Conservation (phyloP, 352 stramenopile genomes). For the Pythium chondricola region DNA sequence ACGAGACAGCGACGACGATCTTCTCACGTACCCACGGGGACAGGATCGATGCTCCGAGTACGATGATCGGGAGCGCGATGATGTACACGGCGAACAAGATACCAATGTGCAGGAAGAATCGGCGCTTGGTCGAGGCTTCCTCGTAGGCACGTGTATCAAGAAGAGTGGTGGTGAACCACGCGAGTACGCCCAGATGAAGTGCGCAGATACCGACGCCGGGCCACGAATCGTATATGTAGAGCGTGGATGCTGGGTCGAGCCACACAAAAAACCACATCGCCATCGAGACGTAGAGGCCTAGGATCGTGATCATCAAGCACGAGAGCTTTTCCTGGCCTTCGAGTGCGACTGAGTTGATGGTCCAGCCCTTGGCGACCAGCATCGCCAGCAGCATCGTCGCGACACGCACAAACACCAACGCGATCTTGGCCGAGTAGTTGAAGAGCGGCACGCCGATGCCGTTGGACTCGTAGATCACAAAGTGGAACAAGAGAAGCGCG, state of each 20-base stretch:
- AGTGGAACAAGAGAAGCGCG: conserved; percentile 50
- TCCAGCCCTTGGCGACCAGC: conserved; percentile 76
- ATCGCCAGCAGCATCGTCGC: conserved; percentile 64
- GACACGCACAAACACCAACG: conserved; percentile 65
- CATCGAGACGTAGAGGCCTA: conserved; percentile 67
- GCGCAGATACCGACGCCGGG: conserved; percentile 57
- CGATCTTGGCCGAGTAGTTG: conserved; percentile 62
- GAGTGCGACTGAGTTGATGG: conserved; percentile 59
- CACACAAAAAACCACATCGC: conserved; percentile 80
- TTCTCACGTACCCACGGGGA: conserved; percentile 78
- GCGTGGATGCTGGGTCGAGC: conserved; percentile 65
- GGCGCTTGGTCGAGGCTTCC: conserved; percentile 41
- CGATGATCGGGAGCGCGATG: conserved; percentile 56
- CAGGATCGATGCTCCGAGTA: conserved; percentile 62
- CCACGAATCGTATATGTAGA: conserved; percentile 84
- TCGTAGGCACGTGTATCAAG: conserved; percentile 59
- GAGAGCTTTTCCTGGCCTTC: conserved; percentile 63
- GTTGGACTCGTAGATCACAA: conserved; percentile 51
- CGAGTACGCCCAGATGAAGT: conserved; percentile 48
- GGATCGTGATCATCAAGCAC: conserved; percentile 50
- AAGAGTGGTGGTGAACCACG: conserved; percentile 64
- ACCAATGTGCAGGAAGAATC: conserved; percentile 60
- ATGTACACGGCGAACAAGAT: conserved; percentile 69
- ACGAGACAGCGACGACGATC: conserved; percentile 51
- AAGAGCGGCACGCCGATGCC: conserved; percentile 65